phyloP scores from a whole-genome alignment of 257 asterid species.

The Solanum bulbocastanum region DNA sequence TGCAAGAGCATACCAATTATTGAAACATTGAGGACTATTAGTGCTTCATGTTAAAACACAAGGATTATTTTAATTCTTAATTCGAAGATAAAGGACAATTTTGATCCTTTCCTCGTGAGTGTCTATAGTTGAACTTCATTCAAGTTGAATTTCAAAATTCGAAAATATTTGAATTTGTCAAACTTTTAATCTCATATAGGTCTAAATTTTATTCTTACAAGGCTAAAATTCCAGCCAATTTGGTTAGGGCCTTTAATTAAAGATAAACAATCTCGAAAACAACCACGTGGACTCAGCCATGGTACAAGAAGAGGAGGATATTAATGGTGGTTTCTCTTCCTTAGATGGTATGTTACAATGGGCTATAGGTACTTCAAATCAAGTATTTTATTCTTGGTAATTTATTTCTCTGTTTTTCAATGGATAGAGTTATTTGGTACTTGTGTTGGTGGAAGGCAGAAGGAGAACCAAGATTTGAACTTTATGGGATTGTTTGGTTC shows the following conservation, averaged over 20 bases:
- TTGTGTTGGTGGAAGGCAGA: background rate
- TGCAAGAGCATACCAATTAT: too few relatives aligned
- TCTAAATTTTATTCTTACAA: background rate
- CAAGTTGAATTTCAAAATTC: background rate
- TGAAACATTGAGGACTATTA: too few relatives aligned
- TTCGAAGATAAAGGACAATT: too few relatives aligned
- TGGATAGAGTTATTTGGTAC: background rate
- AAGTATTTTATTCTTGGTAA: background rate
- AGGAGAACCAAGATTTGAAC: background rate
- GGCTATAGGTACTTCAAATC: conserved; percentile 44
- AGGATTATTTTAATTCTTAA: too few relatives aligned
- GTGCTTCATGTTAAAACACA: too few relatives aligned
- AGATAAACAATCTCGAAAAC: background rate
- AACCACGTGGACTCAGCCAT: conserved; percentile 1
- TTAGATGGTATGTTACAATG: conserved; percentile 83
- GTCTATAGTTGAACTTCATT: too few relatives aligned
- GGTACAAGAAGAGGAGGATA: conserved; percentile 19
- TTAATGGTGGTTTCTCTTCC: conserved; percentile 81
- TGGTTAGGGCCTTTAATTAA: background rate
- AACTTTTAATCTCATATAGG: background rate
- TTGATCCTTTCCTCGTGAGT: too few relatives aligned
- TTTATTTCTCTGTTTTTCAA: background rate
- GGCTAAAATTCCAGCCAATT: background rate
- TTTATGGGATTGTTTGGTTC: background rate
- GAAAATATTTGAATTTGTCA: background rate